Conservation (phyloP, 805 yeast genomes). For the Phaffomyces opuntiae region DNA sequence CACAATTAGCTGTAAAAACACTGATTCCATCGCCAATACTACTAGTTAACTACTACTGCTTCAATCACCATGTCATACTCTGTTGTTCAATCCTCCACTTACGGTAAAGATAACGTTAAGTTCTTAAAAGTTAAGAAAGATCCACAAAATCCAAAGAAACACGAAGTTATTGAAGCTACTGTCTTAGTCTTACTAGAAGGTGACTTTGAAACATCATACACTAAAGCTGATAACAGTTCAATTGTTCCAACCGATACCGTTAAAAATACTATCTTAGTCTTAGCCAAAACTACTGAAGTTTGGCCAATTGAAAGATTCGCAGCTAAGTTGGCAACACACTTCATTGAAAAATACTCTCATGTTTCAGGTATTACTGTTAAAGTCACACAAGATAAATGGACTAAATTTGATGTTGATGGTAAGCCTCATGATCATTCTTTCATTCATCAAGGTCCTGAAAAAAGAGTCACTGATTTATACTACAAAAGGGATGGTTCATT, state of each 20-base stretch:
- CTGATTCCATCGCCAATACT: neutral
- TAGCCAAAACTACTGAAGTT: conserved; percentile 76
- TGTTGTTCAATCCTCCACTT: conserved; percentile 44
- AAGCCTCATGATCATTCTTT: conserved; percentile 78
- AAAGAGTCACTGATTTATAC: conserved; percentile 51
- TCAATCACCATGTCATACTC: conserved; percentile 15
- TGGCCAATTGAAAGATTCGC: conserved; percentile 93
- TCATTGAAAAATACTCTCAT: conserved; percentile 68
- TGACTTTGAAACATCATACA: conserved; percentile 71
- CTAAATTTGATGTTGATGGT: conserved; percentile 69
- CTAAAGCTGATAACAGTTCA: conserved; percentile 81
- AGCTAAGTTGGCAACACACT: conserved; percentile 76
- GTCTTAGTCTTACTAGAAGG: conserved; percentile 74
- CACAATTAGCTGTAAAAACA: neutral
- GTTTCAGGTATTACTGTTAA: conserved; percentile 64
- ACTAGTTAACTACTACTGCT: neutral
- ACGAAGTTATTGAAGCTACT: conserved; percentile 81
- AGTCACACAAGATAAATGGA: conserved; percentile 74
- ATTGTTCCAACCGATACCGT: conserved; percentile 93
- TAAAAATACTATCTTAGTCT: conserved; percentile 78
- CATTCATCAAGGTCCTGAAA: conserved; percentile 77
- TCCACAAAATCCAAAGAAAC: conserved; percentile 61
- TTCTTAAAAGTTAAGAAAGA: conserved; percentile 84
- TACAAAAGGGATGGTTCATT: conserved; percentile 48
- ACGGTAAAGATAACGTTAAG: conserved; percentile 92